A percentile compares a stretch with the other conserved stretches of the same genome.
phyloP scores from a whole-genome alignment of 2,329 filamentous ascomycete genomes.

The Falciphora oryzae region DNA sequence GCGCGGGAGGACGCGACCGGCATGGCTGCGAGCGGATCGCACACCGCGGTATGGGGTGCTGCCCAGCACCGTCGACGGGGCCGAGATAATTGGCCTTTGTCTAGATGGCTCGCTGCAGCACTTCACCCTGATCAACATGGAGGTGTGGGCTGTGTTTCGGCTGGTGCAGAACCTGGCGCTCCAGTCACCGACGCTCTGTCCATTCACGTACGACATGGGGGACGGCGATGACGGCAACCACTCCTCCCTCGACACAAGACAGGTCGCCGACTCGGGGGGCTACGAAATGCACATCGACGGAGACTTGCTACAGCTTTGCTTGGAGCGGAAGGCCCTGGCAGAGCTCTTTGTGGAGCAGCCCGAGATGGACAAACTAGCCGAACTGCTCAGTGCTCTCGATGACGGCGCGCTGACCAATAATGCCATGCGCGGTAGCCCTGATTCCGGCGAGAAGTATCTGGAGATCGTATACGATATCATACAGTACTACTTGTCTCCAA shows the following conservation, averaged over 20 bases:
- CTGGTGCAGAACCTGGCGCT: conserved; percentile 67
- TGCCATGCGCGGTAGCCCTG: conserved; percentile 5
- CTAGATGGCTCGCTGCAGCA: conserved; percentile 66
- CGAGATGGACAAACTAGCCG: conserved; percentile 35
- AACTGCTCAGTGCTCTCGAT: conserved; percentile 46
- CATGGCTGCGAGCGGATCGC: conserved; percentile 37
- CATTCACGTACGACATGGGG: conserved; percentile 33
- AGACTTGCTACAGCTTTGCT: conserved; percentile 53
- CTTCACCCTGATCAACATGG: conserved; percentile 58
- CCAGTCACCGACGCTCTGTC: conserved; percentile 40
- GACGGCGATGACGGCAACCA: conserved; percentile 14
- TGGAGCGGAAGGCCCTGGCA: conserved; percentile 41
- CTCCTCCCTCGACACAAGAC: conserved; percentile 10
- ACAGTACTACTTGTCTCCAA: conserved; percentile 45
- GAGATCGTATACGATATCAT: conserved; percentile 48
- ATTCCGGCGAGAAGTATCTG: conserved; percentile 31
- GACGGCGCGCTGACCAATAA: conserved; percentile 32
- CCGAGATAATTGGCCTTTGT: conserved; percentile 57
- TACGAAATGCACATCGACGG: conserved; percentile 60
- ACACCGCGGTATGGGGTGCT: conserved; percentile 36
- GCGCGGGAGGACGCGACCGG: conserved; percentile 44
- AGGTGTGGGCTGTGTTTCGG: conserved; percentile 62
- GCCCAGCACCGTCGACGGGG: conserved; percentile 35
- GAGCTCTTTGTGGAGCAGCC: conserved; percentile 29
- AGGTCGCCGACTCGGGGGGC: conserved; percentile 35